phyloP scores from a whole-genome alignment of 1,284 basidiomycete genomes.

The Golubevia sp. region DNA sequence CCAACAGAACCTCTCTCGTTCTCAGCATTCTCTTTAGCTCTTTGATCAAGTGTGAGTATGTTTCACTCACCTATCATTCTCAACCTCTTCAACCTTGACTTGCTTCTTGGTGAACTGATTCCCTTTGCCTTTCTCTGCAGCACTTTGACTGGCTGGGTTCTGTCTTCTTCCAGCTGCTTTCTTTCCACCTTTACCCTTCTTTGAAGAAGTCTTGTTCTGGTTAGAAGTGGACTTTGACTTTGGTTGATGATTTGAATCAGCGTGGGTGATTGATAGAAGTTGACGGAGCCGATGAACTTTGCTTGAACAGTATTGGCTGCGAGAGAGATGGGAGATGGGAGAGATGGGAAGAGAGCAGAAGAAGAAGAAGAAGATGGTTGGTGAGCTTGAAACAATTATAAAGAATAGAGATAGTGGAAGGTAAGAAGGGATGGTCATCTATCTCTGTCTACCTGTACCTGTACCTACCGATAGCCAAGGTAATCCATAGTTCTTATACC shows the following conservation, averaged over 20 bases:
- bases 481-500: slow-evolving; percentile 56
- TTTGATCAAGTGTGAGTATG: no score
- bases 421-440: no score
- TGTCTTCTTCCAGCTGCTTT: slow-evolving; percentile 20
- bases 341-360: no score
- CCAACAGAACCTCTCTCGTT: no score
- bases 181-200: slow-evolving; percentile 9
- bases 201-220: slow-evolving; percentile 10
- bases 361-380: no score
- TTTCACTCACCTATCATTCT: slow-evolving; percentile 21
- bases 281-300: slow-evolving; percentile 53
- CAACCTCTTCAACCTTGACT: slow-evolving; percentile 33
- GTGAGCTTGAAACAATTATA: no score
- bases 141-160: slow-evolving; percentile 38
- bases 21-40: no score
- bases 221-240: slow-evolving; percentile 20
- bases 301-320: slow-evolving; percentile 34
- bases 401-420: slow-evolving; percentile 73
- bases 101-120: slow-evolving; percentile 44
- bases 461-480: slow-evolving; percentile 38
- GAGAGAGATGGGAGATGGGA: background rate
- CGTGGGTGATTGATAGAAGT: slow-evolving; percentile 42
- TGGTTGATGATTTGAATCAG: slow-evolving; percentile 22
- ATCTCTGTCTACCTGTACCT: no score
- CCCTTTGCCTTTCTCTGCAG: slow-evolving; percentile 38